Conservation (phyloP, 176 grass and related monocot species). For the Echinochloa phyllopogon region DNA sequence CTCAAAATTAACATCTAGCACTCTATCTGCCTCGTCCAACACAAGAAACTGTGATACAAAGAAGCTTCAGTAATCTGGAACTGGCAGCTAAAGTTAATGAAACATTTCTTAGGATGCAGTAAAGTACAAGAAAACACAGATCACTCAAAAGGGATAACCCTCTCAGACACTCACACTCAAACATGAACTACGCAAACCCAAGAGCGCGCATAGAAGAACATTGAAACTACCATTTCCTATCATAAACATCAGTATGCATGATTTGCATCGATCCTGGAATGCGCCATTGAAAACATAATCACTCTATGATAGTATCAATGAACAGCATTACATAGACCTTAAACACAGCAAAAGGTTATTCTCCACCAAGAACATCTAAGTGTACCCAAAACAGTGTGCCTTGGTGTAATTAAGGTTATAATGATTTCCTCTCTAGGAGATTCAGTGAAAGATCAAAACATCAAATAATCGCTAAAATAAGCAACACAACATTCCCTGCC, state of each 20-base stretch:
- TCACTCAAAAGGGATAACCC: background rate
- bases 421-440: background rate
- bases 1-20: slow-evolving; percentile 88
- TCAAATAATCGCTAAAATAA: background rate
- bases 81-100: background rate
- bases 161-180: background rate
- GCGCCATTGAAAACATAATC: background rate
- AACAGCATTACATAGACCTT: background rate
- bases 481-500: background rate
- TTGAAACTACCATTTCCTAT: background rate
- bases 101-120: slow-evolving; percentile 7
- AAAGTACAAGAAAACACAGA: background rate
- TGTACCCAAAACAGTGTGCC: background rate
- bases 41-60: slow-evolving; percentile 84
- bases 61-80: slow-evolving; percentile 12
- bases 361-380: background rate
- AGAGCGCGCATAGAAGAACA: background rate
- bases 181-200: background rate
- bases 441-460: background rate
- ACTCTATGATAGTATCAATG: background rate
- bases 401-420: background rate
- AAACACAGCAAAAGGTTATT: background rate
- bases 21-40: slow-evolving; percentile 92
- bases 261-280: background rate
- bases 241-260: slow-evolving; percentile 4